These are phyloP conservation scores for Tritrichomonas foetus DNA, from an alignment of 208 protist genomes.

Conservation along the genomic window DNA sequence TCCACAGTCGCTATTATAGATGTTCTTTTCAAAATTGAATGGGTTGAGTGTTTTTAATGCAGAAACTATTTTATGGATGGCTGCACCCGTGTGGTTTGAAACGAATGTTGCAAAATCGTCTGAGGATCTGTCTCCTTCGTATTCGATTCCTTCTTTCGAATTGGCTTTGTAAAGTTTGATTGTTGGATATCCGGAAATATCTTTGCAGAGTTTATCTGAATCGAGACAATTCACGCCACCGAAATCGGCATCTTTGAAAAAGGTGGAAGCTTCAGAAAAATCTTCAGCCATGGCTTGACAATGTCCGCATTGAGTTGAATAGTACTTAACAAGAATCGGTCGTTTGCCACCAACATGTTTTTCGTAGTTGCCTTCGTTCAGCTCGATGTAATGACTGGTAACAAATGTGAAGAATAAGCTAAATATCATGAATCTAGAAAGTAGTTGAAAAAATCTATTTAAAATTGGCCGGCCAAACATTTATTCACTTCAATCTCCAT, in stretches of 20 bases:
- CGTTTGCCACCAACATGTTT: not conserved
- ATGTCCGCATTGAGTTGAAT: not conserved
- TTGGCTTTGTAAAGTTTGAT: not conserved
- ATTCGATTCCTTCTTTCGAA: not conserved
- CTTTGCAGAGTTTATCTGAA: not conserved
- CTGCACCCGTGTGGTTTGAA: too few relatives aligned
- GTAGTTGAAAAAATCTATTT: too few relatives aligned
- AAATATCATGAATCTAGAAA: too few relatives aligned
- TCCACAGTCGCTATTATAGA: not conserved
- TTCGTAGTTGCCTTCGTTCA: not conserved
- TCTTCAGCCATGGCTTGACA: not conserved
- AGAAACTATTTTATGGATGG: not conserved
- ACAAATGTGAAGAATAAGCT: too few relatives aligned
- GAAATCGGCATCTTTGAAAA: not conserved
- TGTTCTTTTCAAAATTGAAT: not conserved
- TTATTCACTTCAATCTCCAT: too few relatives aligned
- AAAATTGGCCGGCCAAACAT: too few relatives aligned
- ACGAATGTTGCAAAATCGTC: not conserved
- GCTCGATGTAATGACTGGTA: not conserved
- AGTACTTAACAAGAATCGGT: slow-evolving; percentile 11
- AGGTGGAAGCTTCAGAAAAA: not conserved
- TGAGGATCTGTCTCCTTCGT: not conserved
- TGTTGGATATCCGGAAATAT: not conserved
- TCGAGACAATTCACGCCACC: not conserved
- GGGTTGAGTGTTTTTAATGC: not conserved